These are phyloP conservation scores for Geotrichum citri-aurantii DNA, from an alignment of 1,139 yeast species.

Conservation along the genomic window DNA sequence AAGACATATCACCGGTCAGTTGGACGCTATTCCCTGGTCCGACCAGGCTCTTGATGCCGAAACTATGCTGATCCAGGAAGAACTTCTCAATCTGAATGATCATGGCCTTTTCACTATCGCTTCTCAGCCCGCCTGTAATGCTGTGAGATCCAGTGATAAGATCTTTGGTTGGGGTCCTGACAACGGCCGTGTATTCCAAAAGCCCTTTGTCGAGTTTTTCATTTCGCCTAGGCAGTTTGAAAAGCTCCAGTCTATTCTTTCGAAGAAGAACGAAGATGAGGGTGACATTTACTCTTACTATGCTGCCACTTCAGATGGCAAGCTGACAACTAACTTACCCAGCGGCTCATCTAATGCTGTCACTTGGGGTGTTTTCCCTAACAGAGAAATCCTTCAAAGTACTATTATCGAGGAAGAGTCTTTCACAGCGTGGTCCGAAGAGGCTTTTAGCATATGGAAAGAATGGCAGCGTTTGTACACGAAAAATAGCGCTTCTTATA, in stretches of 20 bases:
- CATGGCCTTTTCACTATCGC: conserved; percentile 81
- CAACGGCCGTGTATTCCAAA: conserved; percentile 85
- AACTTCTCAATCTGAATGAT: conserved; percentile 69
- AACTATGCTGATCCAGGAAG: conserved; percentile 88
- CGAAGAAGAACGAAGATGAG: conserved; percentile 45
- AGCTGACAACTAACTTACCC: conserved; percentile 57
- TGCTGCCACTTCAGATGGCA: conserved; percentile 55
- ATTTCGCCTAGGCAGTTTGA: conserved; percentile 68
- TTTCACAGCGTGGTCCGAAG: conserved; percentile 89
- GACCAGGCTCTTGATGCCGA: conserved; percentile 81
- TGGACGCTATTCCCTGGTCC: conserved; percentile 85
- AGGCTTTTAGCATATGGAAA: conserved; percentile 82
- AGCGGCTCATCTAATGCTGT: conserved; percentile 60
- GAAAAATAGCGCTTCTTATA: conserved; percentile 48
- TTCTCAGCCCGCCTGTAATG: conserved; percentile 88
- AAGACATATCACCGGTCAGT: conserved; percentile 67
- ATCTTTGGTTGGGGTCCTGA: conserved; percentile 97
- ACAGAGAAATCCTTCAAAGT: conserved; percentile 78
- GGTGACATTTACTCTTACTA: conserved; percentile 52
- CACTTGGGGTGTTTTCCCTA: conserved; percentile 95
- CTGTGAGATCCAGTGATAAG: conserved; percentile 66
- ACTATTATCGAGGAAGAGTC: conserved; percentile 85
- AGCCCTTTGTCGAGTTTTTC: conserved; percentile 88
- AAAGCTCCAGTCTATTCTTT: conserved; percentile 36
- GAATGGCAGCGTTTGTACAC: conserved; percentile 88